Evolutionary conservation across 805 yeast genomes (phyloP), one percentile per base, ranked within the genome.

Genomic region (Suhomyces faveliae): DNA sequence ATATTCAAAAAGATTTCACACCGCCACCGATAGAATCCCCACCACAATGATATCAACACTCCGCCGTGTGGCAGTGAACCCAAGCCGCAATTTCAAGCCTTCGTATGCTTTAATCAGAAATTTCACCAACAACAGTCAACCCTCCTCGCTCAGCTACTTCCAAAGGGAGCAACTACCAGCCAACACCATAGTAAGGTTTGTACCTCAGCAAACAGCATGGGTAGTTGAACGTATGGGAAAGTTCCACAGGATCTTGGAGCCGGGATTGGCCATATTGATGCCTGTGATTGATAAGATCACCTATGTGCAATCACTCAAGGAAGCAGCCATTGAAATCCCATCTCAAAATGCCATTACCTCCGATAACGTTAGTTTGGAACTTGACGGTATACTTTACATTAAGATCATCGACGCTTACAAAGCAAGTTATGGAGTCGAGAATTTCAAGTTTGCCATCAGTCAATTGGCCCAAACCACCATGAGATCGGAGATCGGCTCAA

Each of bases 141-240:
- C 50, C 8, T 19, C 47, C 5, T 23, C 50, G 24, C 55, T 81
- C 58, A 80, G 75, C 38, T 84, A 74, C 60, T 84, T 84, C 64
- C 88, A 83, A 61, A 76, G 74, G 43, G 80, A 79, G 42, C 71
- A 77, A 47, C 67, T 85, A 45, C 95, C 95, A n/a, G 70, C 89
- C 13, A 87, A 87, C 65, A 87, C 94, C 2, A 65, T 86, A 4
- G 66, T 87, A 35, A 73, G 87, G 56, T 88, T 88, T 63, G 96
- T 88, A 12, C 96, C 96, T 1, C 96, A 89, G 63, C 95, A 88
- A 66, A 84, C 88, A 17, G 96, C 96, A 2, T 88, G 94, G 90
- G 81, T 88, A 15, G 96, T 88, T 15, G 96, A 88, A 66, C 74
- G 96, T 52, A 88, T 88, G 96, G 96, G 96, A 25, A 85, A 85